Conservation (phyloP, 164 flowering plant genomes). For the Vitis cinerea region DNA sequence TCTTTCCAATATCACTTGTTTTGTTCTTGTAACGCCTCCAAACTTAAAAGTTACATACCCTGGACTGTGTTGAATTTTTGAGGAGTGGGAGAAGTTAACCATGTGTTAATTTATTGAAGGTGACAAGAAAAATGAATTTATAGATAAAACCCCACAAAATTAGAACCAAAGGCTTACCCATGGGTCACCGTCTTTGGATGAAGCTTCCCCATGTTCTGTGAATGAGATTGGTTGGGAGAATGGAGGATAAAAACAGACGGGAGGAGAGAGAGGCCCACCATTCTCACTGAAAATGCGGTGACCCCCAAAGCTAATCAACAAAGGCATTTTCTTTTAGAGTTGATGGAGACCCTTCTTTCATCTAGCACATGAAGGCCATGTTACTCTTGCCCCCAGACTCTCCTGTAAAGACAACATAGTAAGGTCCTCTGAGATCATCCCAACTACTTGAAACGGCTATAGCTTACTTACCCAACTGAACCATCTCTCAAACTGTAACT, state of each 20-base stretch:
- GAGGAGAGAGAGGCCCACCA: slow-evolving; percentile 30
- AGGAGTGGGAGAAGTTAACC: background rate
- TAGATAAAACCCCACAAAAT: background rate
- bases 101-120: background rate
- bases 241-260: slow-evolving; percentile 20
- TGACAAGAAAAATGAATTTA: background rate
- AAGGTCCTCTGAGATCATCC: slow-evolving; percentile 29
- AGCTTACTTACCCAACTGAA: too few relatives aligned
- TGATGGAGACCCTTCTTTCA: slow-evolving; percentile 35
- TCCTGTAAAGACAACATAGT: slow-evolving; percentile 24
- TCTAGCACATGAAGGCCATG: slow-evolving; percentile 64
- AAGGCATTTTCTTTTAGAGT: slow-evolving; percentile 9
- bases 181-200: slow-evolving; percentile 14
- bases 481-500: slow-evolving; percentile 8
- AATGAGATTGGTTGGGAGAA: slow-evolving; percentile 33
- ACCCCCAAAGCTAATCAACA: slow-evolving; percentile 10
- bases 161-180: background rate
- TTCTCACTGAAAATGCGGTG: slow-evolving; percentile 23
- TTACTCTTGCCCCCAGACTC: slow-evolving; percentile 48
- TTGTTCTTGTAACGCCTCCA: too few relatives aligned
- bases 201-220: slow-evolving; percentile 44
- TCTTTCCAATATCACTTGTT: too few relatives aligned
- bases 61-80: too few relatives aligned
- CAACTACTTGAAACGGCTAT: slow-evolving; percentile 21
- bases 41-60: too few relatives aligned